Evolutionary conservation across 805 yeast genomes (phyloP), one percentile per base, ranked within the genome.

Genomic region (Metschnikowia cerradonensis): DNA sequence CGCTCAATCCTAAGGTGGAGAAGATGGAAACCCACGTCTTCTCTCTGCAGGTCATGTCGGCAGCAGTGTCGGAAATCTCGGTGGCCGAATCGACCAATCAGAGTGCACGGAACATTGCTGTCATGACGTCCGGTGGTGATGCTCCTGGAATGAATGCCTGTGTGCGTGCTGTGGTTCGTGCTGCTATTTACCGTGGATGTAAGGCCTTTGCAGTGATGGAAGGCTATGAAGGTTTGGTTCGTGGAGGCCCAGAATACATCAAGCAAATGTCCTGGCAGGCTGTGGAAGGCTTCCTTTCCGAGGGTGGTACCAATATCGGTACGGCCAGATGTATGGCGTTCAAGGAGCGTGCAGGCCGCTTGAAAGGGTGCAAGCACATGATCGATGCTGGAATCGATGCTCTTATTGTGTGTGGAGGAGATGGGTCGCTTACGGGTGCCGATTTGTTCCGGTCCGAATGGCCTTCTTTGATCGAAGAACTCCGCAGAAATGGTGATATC

Each of bases 41-140:
- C 19, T 45, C 38, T 13, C 41, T 23, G 20, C 48, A 43, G 20
- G 38, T 56, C 42, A 38, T 56, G 48, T 50, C 57, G 10, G 46
- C 51, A 17, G 40, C 56, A 3, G 49, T 45, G 8, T 55, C 60
- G 6, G 54, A 51, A 35, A n/a, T 36, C 15, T 17, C 48, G 3
- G 49, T 41, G 10, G 22, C 31, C 11, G 26, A 36, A 5, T 4
- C 45, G 23, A 37, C 35, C 45, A 14, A 38, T 4, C 39, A 17
- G 19, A 14, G 38, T 11, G 42, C 42, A 23, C 77, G 67, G 74
- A 83, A 66, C 56, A 82, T 85, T 52, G 91, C 84, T 1, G 87
- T 85, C 14, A 84, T 85, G 89, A 85, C 90, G 0, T 83, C 89
- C 0, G 91, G 91, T 52, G 91, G 91, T 59, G 91, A 85, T 62